Percentiles rank a stretch among this genome's conserved stretches.
Conservation (phyloP, 257 asterid genomes). For the Salvia miltiorrhiza region DNA sequence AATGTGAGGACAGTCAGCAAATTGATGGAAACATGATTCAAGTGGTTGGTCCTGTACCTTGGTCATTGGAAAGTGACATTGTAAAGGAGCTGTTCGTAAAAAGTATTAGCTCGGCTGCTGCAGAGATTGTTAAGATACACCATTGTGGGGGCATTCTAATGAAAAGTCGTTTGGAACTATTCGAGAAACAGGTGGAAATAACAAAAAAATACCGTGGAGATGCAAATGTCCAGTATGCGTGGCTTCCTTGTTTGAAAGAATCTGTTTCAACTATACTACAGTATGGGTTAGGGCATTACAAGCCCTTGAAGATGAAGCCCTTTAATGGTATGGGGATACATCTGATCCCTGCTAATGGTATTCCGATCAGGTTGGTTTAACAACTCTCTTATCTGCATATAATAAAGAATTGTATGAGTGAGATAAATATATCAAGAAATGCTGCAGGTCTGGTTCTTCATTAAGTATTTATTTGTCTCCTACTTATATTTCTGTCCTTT, state of each 20-base stretch:
- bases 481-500: neutral
- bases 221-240: constrained; percentile 69
- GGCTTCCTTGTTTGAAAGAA: constrained; percentile 80
- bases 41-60: constrained; percentile 25
- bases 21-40: constrained; percentile 22
- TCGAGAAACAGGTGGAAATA: constrained; percentile 69
- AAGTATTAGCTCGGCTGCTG: constrained; percentile 39
- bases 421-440: neutral
- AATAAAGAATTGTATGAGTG: neutral
- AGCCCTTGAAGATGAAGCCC: constrained; percentile 32
- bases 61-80: constrained; percentile 30
- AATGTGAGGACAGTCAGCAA: constrained; percentile 27
- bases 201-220: constrained; percentile 60
- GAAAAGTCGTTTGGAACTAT: constrained; percentile 63
- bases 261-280: constrained; percentile 42
- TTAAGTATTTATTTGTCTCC: neutral
- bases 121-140: constrained; percentile 43
- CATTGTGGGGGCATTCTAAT: constrained; percentile 34
- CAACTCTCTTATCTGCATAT: neutral
- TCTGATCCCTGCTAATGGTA: constrained; percentile 71
- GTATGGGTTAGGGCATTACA: constrained; percentile 59
- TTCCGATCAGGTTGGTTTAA: constrained; percentile 60
- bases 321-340: constrained; percentile 54
- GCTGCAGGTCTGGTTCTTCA: neutral
- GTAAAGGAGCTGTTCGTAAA: constrained; percentile 47